phyloP scores from a whole-genome alignment of 192 early-diverging fungal genomes.

The Coemansia sp. region DNA sequence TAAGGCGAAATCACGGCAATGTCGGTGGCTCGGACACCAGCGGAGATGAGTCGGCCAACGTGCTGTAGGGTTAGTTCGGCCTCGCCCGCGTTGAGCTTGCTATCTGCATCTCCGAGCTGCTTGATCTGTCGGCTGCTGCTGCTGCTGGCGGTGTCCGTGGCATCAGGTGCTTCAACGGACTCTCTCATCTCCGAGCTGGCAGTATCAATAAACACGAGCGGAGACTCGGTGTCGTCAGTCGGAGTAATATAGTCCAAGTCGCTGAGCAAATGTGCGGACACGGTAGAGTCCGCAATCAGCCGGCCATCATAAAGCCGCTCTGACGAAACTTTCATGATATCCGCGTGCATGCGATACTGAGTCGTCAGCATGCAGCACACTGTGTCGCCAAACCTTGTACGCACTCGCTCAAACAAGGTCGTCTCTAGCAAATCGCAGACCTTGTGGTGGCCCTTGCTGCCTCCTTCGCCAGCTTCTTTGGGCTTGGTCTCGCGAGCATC shows the following conservation, averaged over 20 bases:
- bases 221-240: constrained; percentile 63
- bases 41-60: constrained; percentile 62
- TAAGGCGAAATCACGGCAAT: constrained; percentile 93
- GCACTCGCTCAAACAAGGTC: constrained; percentile 84
- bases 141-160: not conserved
- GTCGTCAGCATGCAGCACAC: constrained; percentile 73
- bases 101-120: constrained; percentile 49
- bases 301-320: constrained; percentile 69
- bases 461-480: not conserved
- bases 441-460: not conserved
- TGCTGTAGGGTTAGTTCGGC: constrained; percentile 66
- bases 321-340: constrained; percentile 79
- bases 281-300: constrained; percentile 68
- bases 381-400: constrained; percentile 58
- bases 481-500: not conserved
- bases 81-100: constrained; percentile 80
- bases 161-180: constrained; percentile 13
- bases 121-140: not conserved
- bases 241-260: constrained; percentile 63
- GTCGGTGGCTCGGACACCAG: constrained; percentile 63
- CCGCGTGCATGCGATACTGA: constrained; percentile 90
- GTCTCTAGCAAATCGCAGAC: constrained; percentile 17
- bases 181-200: constrained; percentile 53
- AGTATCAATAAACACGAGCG: constrained; percentile 78
- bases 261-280: constrained; percentile 63